Conservation (phyloP, 2,329 filamentous ascomycete species). For the Colletotrichum eleusines region DNA sequence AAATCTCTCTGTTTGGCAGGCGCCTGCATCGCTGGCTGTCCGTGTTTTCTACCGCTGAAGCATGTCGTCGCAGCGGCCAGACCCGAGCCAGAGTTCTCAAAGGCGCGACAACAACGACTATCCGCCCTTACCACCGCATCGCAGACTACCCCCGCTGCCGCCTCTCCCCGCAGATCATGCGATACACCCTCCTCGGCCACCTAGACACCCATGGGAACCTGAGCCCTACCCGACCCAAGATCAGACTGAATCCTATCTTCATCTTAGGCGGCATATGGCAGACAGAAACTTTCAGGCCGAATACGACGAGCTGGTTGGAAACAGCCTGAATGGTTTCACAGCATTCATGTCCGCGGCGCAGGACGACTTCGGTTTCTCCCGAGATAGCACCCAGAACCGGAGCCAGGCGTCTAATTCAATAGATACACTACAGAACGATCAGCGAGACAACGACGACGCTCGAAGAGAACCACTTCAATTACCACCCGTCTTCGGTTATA, state of each 20-base stretch:
- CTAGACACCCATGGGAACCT: conserved; percentile 33
- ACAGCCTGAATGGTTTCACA: conserved; percentile 32
- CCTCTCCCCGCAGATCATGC: conserved; percentile 19
- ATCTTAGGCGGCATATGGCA: conserved; percentile 35
- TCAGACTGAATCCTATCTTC: conserved; percentile 18
- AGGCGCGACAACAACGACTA: conserved; percentile 50
- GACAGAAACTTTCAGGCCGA: conserved; percentile 41
- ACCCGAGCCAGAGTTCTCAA: conserved; percentile 45
- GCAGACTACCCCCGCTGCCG: conserved; percentile 50
- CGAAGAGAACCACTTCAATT: conserved; percentile 29
- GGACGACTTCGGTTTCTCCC: conserved; percentile 22
- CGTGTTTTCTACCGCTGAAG: conserved; percentile 25
- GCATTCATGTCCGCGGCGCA: conserved; percentile 32
- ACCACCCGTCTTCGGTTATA: conserved; percentile 29
- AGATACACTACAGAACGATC: conserved; percentile 36
- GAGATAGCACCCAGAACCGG: conserved; percentile 13
- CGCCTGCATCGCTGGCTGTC: conserved; percentile 43
- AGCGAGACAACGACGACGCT: conserved; percentile 28
- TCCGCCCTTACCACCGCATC: conserved; percentile 48
- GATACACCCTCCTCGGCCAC: conserved; percentile 19
- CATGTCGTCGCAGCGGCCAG: conserved; percentile 42
- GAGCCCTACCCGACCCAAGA: conserved; percentile 23
- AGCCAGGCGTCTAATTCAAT: conserved; percentile 8
- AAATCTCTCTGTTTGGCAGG: conserved; percentile 7
- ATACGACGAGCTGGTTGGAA: conserved; percentile 41